Conservation (phyloP, 257 asterid genomes). For the Nyctanthes arbortristis region DNA sequence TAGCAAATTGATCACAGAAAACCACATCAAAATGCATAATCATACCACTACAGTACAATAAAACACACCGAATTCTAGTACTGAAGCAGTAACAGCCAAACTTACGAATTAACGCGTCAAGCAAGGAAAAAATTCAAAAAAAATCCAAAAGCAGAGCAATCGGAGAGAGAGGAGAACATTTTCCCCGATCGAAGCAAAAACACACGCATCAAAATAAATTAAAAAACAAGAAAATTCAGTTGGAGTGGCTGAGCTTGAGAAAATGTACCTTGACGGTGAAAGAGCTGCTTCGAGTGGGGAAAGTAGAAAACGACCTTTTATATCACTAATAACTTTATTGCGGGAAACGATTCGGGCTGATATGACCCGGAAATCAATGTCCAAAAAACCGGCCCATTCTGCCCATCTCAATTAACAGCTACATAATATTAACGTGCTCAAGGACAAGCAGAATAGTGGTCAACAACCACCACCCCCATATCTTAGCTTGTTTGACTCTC, state of each 20-base stretch:
- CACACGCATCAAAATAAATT: not conserved
- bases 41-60: not conserved
- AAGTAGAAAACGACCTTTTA: not conserved
- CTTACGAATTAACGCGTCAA: not conserved
- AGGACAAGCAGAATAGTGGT: too few relatives aligned
- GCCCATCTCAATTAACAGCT: too few relatives aligned
- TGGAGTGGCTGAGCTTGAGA: not conserved
- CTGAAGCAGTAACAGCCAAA: not conserved
- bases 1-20: not conserved
- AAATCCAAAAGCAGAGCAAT: not conserved
- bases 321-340: not conserved
- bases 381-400: too few relatives aligned
- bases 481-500: too few relatives aligned
- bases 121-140: not conserved
- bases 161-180: not conserved
- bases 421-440: too few relatives aligned
- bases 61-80: not conserved
- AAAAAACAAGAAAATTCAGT: not conserved
- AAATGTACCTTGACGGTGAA: not conserved
- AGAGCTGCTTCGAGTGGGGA: not conserved
- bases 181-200: not conserved
- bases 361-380: too few relatives aligned
- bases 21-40: slow-evolving; percentile 4
- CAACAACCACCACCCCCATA: too few relatives aligned
- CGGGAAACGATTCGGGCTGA: not conserved